Conservation (phyloP, 2,329 filamentous ascomycete genomes). For the Mariannaea sp. region DNA sequence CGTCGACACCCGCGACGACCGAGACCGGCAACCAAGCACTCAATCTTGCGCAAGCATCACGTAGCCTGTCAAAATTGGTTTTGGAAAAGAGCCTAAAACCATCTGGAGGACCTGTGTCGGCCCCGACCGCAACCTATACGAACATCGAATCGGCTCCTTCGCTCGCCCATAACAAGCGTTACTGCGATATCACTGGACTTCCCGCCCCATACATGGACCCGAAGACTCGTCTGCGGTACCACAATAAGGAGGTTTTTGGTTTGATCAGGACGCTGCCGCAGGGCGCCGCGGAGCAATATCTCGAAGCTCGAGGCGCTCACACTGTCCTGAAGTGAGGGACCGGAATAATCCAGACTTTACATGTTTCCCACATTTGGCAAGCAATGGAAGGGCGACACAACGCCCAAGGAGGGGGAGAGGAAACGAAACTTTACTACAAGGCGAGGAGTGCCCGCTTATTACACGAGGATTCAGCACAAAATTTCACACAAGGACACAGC, state of each 20-base stretch:
- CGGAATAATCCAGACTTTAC: background rate
- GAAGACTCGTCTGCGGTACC: slow-evolving; percentile 90
- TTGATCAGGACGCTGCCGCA: slow-evolving; percentile 81
- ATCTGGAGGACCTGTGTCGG: slow-evolving; percentile 43
- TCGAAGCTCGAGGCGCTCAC: slow-evolving; percentile 89
- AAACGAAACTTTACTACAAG: background rate
- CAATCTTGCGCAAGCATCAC: slow-evolving; percentile 88
- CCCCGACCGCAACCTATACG: slow-evolving; percentile 84
- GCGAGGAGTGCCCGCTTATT: no score
- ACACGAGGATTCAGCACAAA: slow-evolving; percentile 14
- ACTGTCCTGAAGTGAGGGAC: slow-evolving; percentile 79
- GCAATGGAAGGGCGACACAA: background rate
- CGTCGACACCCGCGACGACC: slow-evolving; percentile 58
- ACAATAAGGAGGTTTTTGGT: slow-evolving; percentile 89
- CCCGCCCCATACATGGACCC: slow-evolving; percentile 92
- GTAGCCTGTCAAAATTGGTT: slow-evolving; percentile 84
- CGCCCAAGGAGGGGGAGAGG: background rate
- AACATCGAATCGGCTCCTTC: slow-evolving; percentile 96
- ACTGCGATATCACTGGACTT: slow-evolving; percentile 94
- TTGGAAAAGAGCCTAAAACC: slow-evolving; percentile 75
- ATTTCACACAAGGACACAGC: slow-evolving; percentile 10
- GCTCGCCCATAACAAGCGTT: slow-evolving; percentile 81
- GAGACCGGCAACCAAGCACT: slow-evolving; percentile 52
- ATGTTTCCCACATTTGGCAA: no score
- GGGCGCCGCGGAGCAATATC: slow-evolving; percentile 81